A percentile compares a stretch with the other conserved stretches of the same genome.
These are phyloP conservation scores for Dissophora ornata DNA, from an alignment of 192 early-diverging fungal genomes.

Conservation along the genomic window DNA sequence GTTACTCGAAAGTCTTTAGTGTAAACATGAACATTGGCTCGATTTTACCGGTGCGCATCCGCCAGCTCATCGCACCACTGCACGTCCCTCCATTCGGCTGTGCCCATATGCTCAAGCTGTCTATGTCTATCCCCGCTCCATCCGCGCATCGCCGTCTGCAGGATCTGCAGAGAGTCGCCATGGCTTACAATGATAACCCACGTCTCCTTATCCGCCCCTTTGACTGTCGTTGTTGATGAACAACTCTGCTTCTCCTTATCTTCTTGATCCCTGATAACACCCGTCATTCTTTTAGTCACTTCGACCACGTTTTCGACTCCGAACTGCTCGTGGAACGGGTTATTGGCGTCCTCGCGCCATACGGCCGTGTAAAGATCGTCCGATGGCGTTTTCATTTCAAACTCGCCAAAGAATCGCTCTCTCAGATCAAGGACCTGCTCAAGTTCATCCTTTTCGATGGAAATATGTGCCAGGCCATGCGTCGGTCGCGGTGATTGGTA, in stretches of 20 bases:
- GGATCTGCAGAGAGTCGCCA: slow-evolving; percentile 66
- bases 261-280: slow-evolving; percentile 16
- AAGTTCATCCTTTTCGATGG: neutral
- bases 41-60: slow-evolving; percentile 7
- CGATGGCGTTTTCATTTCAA: slow-evolving; percentile 58
- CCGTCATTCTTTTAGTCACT: slow-evolving; percentile 28
- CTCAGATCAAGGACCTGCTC: slow-evolving; percentile 50
- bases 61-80: slow-evolving; percentile 30
- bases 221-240: neutral
- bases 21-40: too few species aligned
- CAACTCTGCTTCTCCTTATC: neutral
- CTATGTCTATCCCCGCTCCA: slow-evolving; percentile 60
- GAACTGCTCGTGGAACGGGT: slow-evolving; percentile 27
- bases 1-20: too few species aligned
- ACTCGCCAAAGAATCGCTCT: slow-evolving; percentile 68
- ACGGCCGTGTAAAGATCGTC: slow-evolving; percentile 55
- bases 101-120: slow-evolving; percentile 57
- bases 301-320: slow-evolving; percentile 37
- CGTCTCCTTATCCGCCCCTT: slow-evolving; percentile 13
- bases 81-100: slow-evolving; percentile 57
- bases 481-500: neutral
- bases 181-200: slow-evolving; percentile 61
- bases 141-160: slow-evolving; percentile 57
- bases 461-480: neutral
- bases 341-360: slow-evolving; percentile 56